These are phyloP conservation scores for Choiromyces venosus DNA, from an alignment of 495 filamentous ascomycete genomes.

Conservation along the genomic window DNA sequence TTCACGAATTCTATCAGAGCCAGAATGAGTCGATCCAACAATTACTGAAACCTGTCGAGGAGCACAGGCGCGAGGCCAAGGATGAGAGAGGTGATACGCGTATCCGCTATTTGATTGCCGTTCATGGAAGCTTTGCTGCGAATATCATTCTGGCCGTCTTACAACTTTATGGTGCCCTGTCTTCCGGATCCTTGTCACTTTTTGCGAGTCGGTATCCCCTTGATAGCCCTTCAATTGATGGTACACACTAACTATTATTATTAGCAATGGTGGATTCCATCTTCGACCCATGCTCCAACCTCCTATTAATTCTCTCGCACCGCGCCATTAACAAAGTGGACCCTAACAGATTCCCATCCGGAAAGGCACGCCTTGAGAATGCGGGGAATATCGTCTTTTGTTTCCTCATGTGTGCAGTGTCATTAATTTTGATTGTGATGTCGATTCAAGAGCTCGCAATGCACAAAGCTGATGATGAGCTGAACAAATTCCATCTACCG, in stretches of 20 bases:
- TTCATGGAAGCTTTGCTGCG: slow-evolving; percentile 80
- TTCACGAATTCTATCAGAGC: slow-evolving; percentile 78
- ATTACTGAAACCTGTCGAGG: slow-evolving; percentile 86
- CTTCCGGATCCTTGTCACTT: slow-evolving; percentile 81
- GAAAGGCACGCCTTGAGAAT: slow-evolving; percentile 92
- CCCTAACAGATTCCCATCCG: slow-evolving; percentile 80
- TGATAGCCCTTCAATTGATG: not conserved
- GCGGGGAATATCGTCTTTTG: slow-evolving; percentile 96
- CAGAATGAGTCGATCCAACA: slow-evolving; percentile 93
- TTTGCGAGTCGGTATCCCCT: slow-evolving; percentile 60
- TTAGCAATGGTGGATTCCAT: slow-evolving; percentile 84
- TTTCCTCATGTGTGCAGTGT: slow-evolving; percentile 91
- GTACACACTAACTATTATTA: not conserved
- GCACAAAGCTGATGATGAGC: slow-evolving; percentile 43
- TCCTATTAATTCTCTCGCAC: slow-evolving; percentile 80
- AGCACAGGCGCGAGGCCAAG: slow-evolving; percentile 74
- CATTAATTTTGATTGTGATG: slow-evolving; percentile 83
- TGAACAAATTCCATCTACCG: slow-evolving; percentile 67
- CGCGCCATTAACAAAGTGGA: slow-evolving; percentile 86
- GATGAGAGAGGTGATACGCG: slow-evolving; percentile 69
- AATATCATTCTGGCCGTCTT: slow-evolving; percentile 73
- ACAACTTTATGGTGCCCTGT: slow-evolving; percentile 82
- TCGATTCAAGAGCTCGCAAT: slow-evolving; percentile 62
- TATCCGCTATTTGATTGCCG: slow-evolving; percentile 66
- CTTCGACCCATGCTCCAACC: slow-evolving; percentile 89